These are phyloP conservation scores for Stromatinia cepivora DNA, from an alignment of 2,329 filamentous ascomycete species.

Conservation along the genomic window DNA sequence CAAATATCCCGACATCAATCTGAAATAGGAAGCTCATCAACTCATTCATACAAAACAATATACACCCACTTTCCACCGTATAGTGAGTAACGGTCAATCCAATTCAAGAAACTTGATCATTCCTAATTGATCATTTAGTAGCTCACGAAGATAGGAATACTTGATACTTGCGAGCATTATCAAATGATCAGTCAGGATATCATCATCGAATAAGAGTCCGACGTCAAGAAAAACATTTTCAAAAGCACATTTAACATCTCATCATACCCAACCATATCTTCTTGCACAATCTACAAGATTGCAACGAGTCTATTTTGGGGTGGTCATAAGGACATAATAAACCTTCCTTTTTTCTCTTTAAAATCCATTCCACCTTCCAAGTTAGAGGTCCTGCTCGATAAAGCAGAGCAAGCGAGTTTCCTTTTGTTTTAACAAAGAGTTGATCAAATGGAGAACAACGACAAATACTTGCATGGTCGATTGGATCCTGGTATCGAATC, in stretches of 20 bases:
- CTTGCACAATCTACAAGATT: slow-evolving; percentile 11
- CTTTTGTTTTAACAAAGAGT: not conserved
- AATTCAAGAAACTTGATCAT: not conserved
- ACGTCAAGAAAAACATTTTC: slow-evolving; percentile 9
- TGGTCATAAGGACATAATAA: slow-evolving; percentile 20
- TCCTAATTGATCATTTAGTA: slow-evolving; percentile 13
- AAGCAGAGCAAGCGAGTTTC: not conserved
- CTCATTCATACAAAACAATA: slow-evolving; percentile 14
- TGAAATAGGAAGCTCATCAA: slow-evolving; percentile 24
- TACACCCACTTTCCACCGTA: not conserved
- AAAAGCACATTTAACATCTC: not conserved
- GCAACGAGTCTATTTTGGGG: not conserved
- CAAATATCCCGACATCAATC: slow-evolving; percentile 19
- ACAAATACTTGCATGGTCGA: slow-evolving; percentile 16
- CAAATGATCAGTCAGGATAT: slow-evolving; percentile 2
- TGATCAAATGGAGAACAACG: slow-evolving; percentile 17
- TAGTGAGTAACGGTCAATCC: not conserved
- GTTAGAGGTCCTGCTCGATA: slow-evolving; percentile 8
- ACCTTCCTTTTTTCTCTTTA: slow-evolving; percentile 13
- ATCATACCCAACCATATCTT: slow-evolving; percentile 7
- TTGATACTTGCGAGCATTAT: slow-evolving; percentile 4
- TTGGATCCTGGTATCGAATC: slow-evolving; percentile 19
- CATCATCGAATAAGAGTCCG: slow-evolving; percentile 14
- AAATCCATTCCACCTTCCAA: slow-evolving; percentile 17
- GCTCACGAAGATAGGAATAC: not conserved